Evolutionary conservation across 2,329 filamentous ascomycete species (phyloP).

Genomic region (Colletotrichum incanum): DNA sequence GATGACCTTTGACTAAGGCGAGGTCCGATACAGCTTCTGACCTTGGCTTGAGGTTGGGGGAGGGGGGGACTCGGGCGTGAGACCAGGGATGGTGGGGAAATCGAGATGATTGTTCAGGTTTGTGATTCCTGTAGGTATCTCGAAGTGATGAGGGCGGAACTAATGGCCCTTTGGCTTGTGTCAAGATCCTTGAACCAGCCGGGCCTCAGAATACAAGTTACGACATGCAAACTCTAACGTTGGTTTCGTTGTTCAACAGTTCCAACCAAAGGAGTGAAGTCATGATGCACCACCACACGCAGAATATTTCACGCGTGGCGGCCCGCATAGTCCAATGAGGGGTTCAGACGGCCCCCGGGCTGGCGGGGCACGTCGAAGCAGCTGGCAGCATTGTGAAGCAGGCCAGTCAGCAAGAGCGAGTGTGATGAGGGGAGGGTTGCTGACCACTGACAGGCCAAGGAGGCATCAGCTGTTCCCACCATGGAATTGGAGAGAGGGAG

Average conservation of each 20-base stretch:
- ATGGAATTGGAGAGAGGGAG: constrained; percentile 2
- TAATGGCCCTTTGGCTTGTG: not conserved
- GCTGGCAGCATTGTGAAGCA: constrained; percentile 8
- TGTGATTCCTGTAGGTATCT: not conserved
- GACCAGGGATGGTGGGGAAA: not conserved
- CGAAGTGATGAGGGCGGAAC: not conserved
- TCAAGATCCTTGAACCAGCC: not conserved
- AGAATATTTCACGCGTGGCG: constrained; percentile 25
- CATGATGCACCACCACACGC: constrained; percentile 27
- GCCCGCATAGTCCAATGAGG: constrained; percentile 34
- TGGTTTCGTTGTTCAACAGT: constrained; percentile 3
- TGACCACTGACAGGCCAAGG: constrained; percentile 10
- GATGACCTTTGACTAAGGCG: constrained; percentile 5
- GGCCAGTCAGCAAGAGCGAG: not conserved
- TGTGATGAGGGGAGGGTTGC: not conserved
- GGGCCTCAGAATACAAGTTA: not conserved
- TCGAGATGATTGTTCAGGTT: not conserved
- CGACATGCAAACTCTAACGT: not conserved
- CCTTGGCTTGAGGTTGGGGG: constrained; percentile 22
- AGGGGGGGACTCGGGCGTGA: not conserved
- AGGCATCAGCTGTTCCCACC: constrained; percentile 9
- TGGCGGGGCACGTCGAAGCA: not conserved
- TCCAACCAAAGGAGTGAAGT: constrained; percentile 20
- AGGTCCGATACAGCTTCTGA: not conserved
- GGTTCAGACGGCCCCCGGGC: constrained; percentile 19